Evolutionary conservation across 148 eudicot genomes (phyloP), one percentile per base, ranked within the genome.

Genomic region (Spergularia bocconei): DNA sequence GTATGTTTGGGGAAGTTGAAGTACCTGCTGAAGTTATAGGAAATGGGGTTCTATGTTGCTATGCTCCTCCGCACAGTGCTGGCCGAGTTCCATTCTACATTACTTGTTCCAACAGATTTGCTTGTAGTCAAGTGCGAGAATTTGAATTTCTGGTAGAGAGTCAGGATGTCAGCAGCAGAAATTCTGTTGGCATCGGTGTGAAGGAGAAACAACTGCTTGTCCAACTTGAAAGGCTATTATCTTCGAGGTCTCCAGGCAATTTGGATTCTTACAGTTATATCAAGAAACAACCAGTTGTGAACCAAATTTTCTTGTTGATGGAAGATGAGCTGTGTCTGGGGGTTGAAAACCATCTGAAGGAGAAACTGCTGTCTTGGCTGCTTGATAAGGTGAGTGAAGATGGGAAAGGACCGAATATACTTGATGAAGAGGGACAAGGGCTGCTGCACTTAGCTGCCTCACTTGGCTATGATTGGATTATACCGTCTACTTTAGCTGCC

Each of bases 71-170:
- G 61, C 99, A 90, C 73, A 81, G 83, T 79, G 80, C 80, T 75
- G 99, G 99, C 21, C 88, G 89, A 67, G 90, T 95, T 36, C 96
- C 96, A 44, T 92, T 95, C 66, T 95, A 95, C 69, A 84, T 95
- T 21, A 90, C 99, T 60, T 89, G 97, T 77, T 92, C 97, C 50
- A 95, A 95, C 81, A 89, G 99, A 87, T 82, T 91, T 81, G 97
- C 99, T 48, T 95, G 99, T 79, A 95, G 99, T 85, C 97, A 95
- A 86, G 92, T 95, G 78, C 86, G 98, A 74, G 98, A 95, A 78
- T 95, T 95, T 72, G 99, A 95, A 77, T 95, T 84, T 69, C 75
- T 81, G 67, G 83, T 39, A 66, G 74, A 77, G 68, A 47, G 66
- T 78, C 85, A 71, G 59, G 85, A 81, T 73, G 79, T 72, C 69